Conservation (phyloP, 306 rosid genomes). For the Lathyrus aphaca region DNA sequence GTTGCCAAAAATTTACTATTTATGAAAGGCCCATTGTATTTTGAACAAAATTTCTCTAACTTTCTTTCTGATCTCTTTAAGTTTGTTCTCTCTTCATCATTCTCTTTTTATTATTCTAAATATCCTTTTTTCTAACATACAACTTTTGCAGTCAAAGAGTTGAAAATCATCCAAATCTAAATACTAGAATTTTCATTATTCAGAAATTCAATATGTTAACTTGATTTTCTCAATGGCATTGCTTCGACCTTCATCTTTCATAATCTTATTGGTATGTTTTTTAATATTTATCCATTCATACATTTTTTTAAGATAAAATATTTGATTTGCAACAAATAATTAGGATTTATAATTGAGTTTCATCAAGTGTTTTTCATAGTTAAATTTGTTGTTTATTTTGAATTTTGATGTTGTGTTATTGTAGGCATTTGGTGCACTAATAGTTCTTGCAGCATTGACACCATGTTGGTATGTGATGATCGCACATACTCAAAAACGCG, state of each 20-base stretch:
- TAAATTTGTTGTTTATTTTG: neutral
- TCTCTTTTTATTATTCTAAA: neutral
- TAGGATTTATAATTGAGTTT: neutral
- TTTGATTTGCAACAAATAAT: slow-evolving; percentile 8
- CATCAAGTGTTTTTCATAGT: neutral
- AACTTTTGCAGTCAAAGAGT: neutral
- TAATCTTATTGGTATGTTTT: slow-evolving; percentile 31
- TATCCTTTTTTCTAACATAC: neutral
- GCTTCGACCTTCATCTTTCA: slow-evolving; percentile 34
- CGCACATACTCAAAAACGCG: slow-evolving; percentile 17
- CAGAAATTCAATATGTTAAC: neutral
- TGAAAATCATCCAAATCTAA: neutral
- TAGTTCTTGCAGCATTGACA: slow-evolving; percentile 28
- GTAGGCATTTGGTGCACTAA: slow-evolving; percentile 40
- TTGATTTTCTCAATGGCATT: slow-evolving; percentile 39
- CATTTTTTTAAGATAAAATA: neutral
- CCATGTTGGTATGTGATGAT: slow-evolving; percentile 39
- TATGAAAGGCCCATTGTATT: neutral
- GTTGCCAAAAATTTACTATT: slow-evolving; percentile 1
- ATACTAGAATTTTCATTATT: neutral
- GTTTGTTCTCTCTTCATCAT: neutral
- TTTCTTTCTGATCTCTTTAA: neutral
- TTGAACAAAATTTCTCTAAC: neutral
- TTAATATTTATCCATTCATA: neutral
- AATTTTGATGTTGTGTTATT: slow-evolving; percentile 3